phyloP scores from a whole-genome alignment of 192 early-diverging fungal species.

The Rhizophagus clarus region DNA sequence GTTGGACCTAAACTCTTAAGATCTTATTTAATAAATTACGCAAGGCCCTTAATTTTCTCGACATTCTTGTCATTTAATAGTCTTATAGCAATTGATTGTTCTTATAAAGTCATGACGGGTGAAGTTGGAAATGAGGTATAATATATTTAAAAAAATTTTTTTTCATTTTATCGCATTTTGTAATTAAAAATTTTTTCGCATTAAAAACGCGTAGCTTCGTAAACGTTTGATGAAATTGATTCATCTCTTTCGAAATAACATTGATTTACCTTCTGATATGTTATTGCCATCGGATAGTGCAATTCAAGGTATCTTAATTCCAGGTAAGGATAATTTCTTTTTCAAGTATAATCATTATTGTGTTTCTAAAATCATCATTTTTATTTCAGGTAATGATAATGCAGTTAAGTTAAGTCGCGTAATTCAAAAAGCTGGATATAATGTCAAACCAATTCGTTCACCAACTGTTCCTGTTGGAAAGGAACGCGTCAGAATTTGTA shows the following conservation, averaged over 20 bases:
- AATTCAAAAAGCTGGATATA: constrained; percentile 53
- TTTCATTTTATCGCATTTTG: constrained; percentile 23
- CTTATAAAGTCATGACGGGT: constrained; percentile 62
- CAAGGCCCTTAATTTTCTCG: constrained; percentile 77
- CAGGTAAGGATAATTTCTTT: constrained; percentile 48
- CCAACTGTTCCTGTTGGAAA: constrained; percentile 79
- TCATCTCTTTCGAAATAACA: constrained; percentile 49
- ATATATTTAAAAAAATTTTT: background rate
- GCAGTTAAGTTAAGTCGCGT: constrained; percentile 38
- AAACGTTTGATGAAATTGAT: constrained; percentile 49
- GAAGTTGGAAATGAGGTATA: constrained; percentile 57
- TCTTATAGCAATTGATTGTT: constrained; percentile 64
- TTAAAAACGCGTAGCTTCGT: constrained; percentile 44
- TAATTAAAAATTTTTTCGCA: background rate
- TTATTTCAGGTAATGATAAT: constrained; percentile 51
- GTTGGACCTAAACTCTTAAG: constrained; percentile 62
- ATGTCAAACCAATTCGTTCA: constrained; percentile 75
- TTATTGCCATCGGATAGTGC: constrained; percentile 69
- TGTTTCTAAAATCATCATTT: background rate
- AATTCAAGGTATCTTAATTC: constrained; percentile 78
- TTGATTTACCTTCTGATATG: constrained; percentile 48
- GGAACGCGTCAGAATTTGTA: constrained; percentile 83
- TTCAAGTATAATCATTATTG: background rate
- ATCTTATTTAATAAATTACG: constrained; percentile 81
- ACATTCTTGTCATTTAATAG: constrained; percentile 72